Evolutionary conservation across 2,329 filamentous ascomycete genomes (phyloP).

Genomic region (Botrytis paeoniae): DNA sequence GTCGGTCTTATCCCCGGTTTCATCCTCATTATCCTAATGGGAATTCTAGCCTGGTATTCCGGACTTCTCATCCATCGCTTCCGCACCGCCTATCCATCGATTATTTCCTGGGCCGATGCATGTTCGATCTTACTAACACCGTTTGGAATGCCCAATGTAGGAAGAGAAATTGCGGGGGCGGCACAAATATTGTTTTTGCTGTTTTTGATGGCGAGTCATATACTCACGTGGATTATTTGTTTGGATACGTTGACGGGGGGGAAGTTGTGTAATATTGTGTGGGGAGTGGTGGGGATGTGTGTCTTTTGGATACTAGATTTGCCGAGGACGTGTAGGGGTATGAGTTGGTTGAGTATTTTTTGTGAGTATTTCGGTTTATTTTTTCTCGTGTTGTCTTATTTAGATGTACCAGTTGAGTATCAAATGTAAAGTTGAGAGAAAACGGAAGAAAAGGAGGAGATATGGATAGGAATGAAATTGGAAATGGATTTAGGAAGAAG

Average conservation of each 20-base stretch:
- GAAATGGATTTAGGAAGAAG: too few species aligned
- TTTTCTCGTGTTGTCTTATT: neutral
- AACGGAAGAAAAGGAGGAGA: neutral
- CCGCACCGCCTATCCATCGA: conserved; percentile 50
- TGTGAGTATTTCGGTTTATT: conserved; percentile 39
- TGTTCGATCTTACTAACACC: neutral
- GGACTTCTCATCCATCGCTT: conserved; percentile 59
- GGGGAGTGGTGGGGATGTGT: conserved; percentile 49
- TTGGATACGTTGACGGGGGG: conserved; percentile 55
- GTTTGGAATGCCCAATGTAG: neutral
- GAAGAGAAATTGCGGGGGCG: conserved; percentile 48
- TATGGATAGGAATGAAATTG: too few species aligned
- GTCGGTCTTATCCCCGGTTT: conserved; percentile 32
- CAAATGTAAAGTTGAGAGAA: neutral
- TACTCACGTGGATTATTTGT: conserved; percentile 57
- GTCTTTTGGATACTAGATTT: conserved; percentile 51
- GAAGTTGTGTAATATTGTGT: conserved; percentile 54
- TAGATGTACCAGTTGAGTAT: fast-evolving
- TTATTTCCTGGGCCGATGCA: conserved; percentile 32
- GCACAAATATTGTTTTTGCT: conserved; percentile 53
- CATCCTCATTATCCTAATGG: conserved; percentile 52
- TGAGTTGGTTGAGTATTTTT: conserved; percentile 52
- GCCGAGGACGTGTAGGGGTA: conserved; percentile 54
- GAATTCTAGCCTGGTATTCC: conserved; percentile 55
- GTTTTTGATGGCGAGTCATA: conserved; percentile 59